Percentiles rank a stretch among this genome's conserved stretches.
These are phyloP conservation scores for Talaromyces sp. DNA, from an alignment of 2,329 filamentous ascomycete species.

Conservation along the genomic window DNA sequence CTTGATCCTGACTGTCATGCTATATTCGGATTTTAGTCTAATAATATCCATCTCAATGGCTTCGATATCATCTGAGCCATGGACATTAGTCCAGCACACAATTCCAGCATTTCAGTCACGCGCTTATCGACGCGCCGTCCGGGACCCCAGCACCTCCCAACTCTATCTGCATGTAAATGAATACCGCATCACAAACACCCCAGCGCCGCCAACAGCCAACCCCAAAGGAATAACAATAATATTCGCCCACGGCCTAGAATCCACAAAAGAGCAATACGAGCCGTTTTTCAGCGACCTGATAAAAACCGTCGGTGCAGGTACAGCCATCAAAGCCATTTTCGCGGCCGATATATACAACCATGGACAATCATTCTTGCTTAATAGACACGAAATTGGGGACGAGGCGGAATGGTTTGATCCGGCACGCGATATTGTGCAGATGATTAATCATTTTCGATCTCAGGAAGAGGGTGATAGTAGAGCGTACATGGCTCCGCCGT, in stretches of 20 bases:
- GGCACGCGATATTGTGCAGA: conserved; percentile 14
- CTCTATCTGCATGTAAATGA: conserved; percentile 17
- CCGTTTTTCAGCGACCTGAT: conserved; percentile 16
- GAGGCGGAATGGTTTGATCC: conserved; percentile 18
- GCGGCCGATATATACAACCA: conserved; percentile 19
- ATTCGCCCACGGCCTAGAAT: conserved; percentile 16
- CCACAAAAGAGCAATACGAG: conserved; percentile 18
- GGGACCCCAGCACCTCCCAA: conserved; percentile 10
- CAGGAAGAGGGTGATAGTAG: neutral
- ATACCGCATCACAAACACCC: conserved; percentile 6
- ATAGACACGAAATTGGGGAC: conserved; percentile 13
- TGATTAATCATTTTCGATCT: conserved; percentile 14
- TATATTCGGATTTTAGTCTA: neutral
- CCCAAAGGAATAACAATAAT: conserved; percentile 15
- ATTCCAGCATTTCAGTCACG: conserved; percentile 15
- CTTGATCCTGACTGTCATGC: neutral
- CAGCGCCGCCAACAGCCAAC: neutral
- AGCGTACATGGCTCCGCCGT: conserved; percentile 14
- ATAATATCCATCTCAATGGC: neutral
- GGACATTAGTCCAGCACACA: conserved; percentile 13
- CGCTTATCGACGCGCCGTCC: conserved; percentile 16
- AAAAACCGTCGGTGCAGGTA: neutral
- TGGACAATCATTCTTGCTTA: conserved; percentile 15
- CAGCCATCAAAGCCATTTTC: conserved; percentile 14
- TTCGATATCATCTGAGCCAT: neutral